Evolutionary conservation across 345 rosid genomes (phyloP).

Genomic region (Rubroshorea leprosula): DNA sequence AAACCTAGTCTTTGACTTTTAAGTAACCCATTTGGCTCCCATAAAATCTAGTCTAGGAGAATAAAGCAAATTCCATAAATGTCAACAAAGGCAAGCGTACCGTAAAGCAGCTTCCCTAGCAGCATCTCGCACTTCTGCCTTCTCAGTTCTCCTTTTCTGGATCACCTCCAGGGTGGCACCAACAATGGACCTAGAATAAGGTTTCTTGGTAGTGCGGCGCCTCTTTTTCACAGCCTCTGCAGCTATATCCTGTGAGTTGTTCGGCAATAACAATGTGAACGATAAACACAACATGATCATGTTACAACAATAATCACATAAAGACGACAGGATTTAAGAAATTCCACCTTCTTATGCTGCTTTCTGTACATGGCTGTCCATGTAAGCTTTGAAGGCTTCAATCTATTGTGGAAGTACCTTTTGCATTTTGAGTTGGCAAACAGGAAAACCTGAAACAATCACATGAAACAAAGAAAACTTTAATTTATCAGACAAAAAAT

Average conservation of each 20-base stretch:
- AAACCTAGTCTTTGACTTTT: not conserved
- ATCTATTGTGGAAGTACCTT: conserved; percentile 79
- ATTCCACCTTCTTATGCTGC: conserved; percentile 61
- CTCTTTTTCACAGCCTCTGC: conserved; percentile 57
- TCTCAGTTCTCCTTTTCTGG: conserved; percentile 61
- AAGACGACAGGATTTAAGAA: not conserved
- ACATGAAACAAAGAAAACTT: not conserved
- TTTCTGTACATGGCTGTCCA: conserved; percentile 76
- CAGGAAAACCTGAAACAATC: conserved; percentile 59
- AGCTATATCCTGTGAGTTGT: conserved; percentile 42
- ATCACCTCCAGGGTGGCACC: conserved; percentile 68
- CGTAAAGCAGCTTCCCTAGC: conserved; percentile 60
- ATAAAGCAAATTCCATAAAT: not conserved
- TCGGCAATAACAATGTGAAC: not conserved
- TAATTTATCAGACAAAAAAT: not conserved
- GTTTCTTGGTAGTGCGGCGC: conserved; percentile 51
- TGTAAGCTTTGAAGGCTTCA: conserved; percentile 92
- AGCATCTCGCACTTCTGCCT: conserved; percentile 70
- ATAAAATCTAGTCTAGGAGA: not conserved
- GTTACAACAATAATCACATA: too few relatives aligned
- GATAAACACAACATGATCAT: not conserved
- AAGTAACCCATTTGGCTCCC: too few relatives aligned
- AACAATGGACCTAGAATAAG: conserved; percentile 65
- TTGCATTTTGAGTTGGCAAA: conserved; percentile 83
- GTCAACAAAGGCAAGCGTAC: conserved; percentile 13